Percentiles rank a stretch among this genome's conserved stretches.
Conservation (phyloP, 768 basidiomycete species). For the Russula foetens region DNA sequence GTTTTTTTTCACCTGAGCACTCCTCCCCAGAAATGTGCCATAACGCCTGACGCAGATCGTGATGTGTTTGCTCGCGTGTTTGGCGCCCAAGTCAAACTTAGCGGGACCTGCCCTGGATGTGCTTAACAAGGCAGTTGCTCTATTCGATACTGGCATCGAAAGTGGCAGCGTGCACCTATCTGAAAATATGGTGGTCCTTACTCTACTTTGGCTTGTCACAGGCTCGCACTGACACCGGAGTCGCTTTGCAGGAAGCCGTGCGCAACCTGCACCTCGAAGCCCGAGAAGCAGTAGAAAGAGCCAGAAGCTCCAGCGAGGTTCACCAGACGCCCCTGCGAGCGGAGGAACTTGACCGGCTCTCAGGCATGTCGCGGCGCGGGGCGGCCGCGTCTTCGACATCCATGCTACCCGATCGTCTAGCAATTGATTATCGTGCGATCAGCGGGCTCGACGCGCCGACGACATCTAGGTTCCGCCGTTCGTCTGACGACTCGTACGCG, state of each 20-base stretch:
- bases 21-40: not conserved
- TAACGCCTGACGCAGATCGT: conserved; percentile 33
- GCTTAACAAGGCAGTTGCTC: conserved; percentile 27
- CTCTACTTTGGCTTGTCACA: not conserved
- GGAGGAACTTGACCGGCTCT: conserved; percentile 28
- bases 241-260: conserved; percentile 23
- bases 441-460: conserved; percentile 9
- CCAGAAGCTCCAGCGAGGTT: conserved; percentile 4
- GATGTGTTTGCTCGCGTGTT: conserved; percentile 31
- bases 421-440: conserved; percentile 11
- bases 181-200: conserved; percentile 16
- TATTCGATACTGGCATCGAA: conserved; percentile 26
- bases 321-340: conserved; percentile 14
- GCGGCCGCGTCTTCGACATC: not conserved
- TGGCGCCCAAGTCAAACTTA: conserved; percentile 31
- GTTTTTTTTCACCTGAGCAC: no score
- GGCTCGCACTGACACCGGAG: not conserved
- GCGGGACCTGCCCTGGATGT: conserved; percentile 30
- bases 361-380: conserved; percentile 27
- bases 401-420: not conserved
- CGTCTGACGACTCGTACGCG: conserved; percentile 26
- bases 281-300: conserved; percentile 24
- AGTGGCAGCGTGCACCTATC: conserved; percentile 24
- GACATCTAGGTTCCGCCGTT: conserved; percentile 24
- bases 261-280: conserved; percentile 27